Evolutionary conservation across 306 rosid species (phyloP).

Genomic region (Herpetospermum pedunculosum): DNA sequence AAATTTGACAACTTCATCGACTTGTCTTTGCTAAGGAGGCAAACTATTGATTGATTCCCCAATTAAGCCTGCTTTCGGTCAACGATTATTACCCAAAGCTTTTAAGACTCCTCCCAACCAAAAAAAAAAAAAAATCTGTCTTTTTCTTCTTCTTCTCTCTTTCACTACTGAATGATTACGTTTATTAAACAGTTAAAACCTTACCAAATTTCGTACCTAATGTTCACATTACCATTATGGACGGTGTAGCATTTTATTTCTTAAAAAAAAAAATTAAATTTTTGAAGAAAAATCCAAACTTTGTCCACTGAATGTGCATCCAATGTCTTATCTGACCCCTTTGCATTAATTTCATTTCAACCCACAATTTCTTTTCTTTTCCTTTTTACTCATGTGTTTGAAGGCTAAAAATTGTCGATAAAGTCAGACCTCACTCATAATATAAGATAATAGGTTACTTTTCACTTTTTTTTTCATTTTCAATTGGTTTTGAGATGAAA

Average conservation of each 20-base stretch:
- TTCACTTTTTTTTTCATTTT: too few species aligned
- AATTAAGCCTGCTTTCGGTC: neutral
- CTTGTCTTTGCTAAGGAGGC: conserved; percentile 6
- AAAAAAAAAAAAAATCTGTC: neutral
- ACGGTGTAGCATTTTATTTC: neutral
- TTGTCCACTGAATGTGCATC: neutral
- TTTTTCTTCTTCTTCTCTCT: neutral
- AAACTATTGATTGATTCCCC: neutral
- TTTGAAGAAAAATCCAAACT: neutral
- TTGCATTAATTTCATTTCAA: neutral
- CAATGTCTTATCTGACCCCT: neutral
- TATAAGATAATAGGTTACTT: too few species aligned
- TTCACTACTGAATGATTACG: neutral
- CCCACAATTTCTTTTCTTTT: neutral
- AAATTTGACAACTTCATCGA: neutral
- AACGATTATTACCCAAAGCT: conserved; percentile 15
- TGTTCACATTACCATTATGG: neutral
- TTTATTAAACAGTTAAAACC: neutral
- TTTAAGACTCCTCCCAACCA: too few species aligned
- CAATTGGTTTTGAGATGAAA: too few species aligned
- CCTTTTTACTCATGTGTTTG: too few species aligned
- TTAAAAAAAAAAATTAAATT: neutral
- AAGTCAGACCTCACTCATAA: too few species aligned
- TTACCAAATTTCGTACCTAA: neutral
- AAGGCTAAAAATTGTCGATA: too few species aligned